A percentile compares a stretch with the other conserved stretches of the same genome.
Evolutionary conservation across 805 yeast genomes (phyloP).

Genomic region (Wickerhamiella slavikovae): DNA sequence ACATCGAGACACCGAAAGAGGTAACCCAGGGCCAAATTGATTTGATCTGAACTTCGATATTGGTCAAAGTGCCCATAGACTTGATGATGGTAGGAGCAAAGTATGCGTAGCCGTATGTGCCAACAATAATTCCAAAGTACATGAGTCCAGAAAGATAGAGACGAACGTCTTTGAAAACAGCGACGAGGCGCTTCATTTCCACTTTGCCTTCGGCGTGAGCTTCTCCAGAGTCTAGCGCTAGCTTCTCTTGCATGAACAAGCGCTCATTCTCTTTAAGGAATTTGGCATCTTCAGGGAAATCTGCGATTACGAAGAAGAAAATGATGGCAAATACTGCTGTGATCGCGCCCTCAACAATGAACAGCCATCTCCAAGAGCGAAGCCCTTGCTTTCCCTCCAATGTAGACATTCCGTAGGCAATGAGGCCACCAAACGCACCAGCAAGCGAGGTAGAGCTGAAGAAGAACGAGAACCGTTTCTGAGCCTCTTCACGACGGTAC

Average conservation of each 20-base stretch:
- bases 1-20: slow-evolving; percentile 47
- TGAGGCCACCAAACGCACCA: slow-evolving; percentile 61
- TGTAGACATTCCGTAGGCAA: slow-evolving; percentile 43
- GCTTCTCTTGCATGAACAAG: slow-evolving; percentile 34
- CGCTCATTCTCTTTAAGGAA: slow-evolving; percentile 32
- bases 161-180: slow-evolving; percentile 38
- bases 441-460: slow-evolving; percentile 55
- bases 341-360: slow-evolving; percentile 28
- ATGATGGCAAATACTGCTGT: slow-evolving; percentile 18
- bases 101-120: slow-evolving; percentile 59
- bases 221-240: slow-evolving; percentile 29
- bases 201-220: slow-evolving; percentile 31
- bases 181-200: slow-evolving; percentile 24
- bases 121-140: slow-evolving; percentile 46
- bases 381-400: slow-evolving; percentile 26
- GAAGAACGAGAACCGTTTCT: slow-evolving; percentile 46
- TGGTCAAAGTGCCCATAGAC: slow-evolving; percentile 40
- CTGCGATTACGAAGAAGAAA: slow-evolving; percentile 33
- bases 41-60: slow-evolving; percentile 55
- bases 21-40: slow-evolving; percentile 74
- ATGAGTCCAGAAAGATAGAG: slow-evolving; percentile 36
- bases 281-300: slow-evolving; percentile 51
- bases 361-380: slow-evolving; percentile 36
- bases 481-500: slow-evolving; percentile 44
- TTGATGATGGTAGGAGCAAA: slow-evolving; percentile 49